These are phyloP conservation scores for Myxozyma melibiosi DNA, from an alignment of 805 yeast genomes.

Conservation along the genomic window DNA sequence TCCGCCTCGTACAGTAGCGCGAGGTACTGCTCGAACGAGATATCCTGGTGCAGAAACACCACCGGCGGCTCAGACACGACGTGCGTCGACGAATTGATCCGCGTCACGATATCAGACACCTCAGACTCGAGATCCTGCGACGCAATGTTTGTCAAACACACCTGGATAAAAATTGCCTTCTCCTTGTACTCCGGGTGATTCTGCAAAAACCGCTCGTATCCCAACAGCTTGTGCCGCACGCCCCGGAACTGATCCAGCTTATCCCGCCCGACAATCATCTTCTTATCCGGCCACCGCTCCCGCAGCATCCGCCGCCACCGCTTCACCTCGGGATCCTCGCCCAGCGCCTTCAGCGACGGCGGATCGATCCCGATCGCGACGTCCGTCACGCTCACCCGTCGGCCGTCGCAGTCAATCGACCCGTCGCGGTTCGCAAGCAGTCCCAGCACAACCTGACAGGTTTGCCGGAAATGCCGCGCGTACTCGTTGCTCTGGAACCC, in stretches of 20 bases:
- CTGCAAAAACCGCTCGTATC: constrained; percentile 76
- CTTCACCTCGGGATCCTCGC: constrained; percentile 43
- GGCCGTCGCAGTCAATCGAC: constrained; percentile 59
- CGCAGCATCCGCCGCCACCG: constrained; percentile 69
- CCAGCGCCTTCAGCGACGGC: constrained; percentile 52
- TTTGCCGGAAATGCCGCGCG: constrained; percentile 89
- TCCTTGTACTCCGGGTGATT: constrained; percentile 72
- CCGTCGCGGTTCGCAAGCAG: constrained; percentile 89
- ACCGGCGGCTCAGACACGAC: constrained; percentile 70
- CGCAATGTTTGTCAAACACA: constrained; percentile 62
- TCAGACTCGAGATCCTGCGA: constrained; percentile 68
- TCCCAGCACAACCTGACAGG: constrained; percentile 78
- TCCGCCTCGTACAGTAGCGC: constrained; percentile 87
- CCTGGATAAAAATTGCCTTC: constrained; percentile 76
- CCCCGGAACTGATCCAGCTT: constrained; percentile 88
- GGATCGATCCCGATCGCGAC: constrained; percentile 49
- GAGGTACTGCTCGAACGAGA: constrained; percentile 84
- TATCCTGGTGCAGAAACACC: constrained; percentile 82
- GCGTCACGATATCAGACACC: constrained; percentile 72
- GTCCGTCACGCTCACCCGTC: constrained; percentile 42
- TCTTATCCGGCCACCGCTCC: constrained; percentile 74
- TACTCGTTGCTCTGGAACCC: constrained; percentile 92
- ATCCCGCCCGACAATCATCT: constrained; percentile 82
- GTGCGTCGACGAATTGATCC: constrained; percentile 77
- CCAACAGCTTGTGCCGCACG: constrained; percentile 79